These are phyloP conservation scores for Podila clonocystis DNA, from an alignment of 192 early-diverging fungal genomes.

Conservation along the genomic window DNA sequence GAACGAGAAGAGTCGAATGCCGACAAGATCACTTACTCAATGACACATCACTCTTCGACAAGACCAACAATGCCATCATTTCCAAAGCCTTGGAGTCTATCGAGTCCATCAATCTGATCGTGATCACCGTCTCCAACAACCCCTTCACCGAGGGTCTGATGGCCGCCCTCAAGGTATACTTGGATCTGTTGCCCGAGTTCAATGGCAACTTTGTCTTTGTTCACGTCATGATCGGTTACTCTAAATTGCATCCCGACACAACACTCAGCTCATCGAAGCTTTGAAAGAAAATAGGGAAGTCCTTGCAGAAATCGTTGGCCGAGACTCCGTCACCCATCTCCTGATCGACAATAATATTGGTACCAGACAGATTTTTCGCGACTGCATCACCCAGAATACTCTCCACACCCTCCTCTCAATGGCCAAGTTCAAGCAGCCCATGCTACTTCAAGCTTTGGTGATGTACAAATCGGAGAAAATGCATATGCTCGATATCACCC, in stretches of 20 bases:
- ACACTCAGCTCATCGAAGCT: neutral
- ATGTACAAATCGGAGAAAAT: neutral
- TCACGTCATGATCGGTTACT: neutral
- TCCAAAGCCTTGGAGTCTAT: neutral
- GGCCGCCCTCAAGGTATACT: neutral
- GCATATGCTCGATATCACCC: neutral
- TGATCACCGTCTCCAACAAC: neutral
- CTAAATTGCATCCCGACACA: neutral
- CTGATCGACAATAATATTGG: neutral
- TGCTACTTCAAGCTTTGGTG: neutral
- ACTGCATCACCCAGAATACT: slow-evolving; percentile 2
- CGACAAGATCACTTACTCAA: neutral
- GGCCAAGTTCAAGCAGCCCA: neutral
- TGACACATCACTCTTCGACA: neutral
- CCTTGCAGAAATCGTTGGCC: neutral
- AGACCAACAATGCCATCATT: neutral
- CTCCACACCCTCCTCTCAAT: neutral
- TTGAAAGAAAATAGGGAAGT: neutral
- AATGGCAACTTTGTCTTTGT: neutral
- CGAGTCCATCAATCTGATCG: neutral
- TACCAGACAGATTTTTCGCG: neutral
- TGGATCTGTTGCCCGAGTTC: neutral
- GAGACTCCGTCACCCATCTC: too few species aligned
- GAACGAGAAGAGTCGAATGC: neutral
- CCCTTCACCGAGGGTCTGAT: neutral